Evolutionary conservation across 2,329 filamentous ascomycete genomes (phyloP).

Genomic region (Diaporthe australafricana): DNA sequence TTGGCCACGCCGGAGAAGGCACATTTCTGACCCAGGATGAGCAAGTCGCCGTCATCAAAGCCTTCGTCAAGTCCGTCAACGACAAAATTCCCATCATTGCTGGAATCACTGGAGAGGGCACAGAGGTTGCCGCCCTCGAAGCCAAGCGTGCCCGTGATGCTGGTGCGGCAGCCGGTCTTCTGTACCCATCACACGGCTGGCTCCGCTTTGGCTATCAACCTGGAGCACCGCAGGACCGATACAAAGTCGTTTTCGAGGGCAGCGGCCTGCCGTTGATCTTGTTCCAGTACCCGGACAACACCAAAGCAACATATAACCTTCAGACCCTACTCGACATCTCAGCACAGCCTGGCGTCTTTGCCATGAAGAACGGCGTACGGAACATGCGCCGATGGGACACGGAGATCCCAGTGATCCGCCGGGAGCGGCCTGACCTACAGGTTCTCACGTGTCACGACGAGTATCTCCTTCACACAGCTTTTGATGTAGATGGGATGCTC

Average conservation of each 20-base stretch:
- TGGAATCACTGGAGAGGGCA: background rate
- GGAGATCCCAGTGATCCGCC: slow-evolving; percentile 64
- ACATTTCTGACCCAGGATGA: slow-evolving; percentile 2
- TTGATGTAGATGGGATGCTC: slow-evolving; percentile 3
- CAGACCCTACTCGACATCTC: background rate
- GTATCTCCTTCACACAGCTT: background rate
- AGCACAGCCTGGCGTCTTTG: slow-evolving; percentile 59
- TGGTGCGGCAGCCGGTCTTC: background rate
- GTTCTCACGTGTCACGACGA: slow-evolving; percentile 3
- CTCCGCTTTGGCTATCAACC: background rate
- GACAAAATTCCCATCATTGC: slow-evolving; percentile 5
- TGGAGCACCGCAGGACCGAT: background rate
- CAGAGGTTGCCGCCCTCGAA: background rate
- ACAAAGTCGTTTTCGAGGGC: background rate
- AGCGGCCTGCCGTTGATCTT: background rate
- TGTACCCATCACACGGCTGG: slow-evolving; percentile 4
- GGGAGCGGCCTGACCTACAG: slow-evolving; percentile 47
- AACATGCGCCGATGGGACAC: slow-evolving; percentile 69
- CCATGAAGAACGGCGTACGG: slow-evolving; percentile 68
- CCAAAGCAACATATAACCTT: slow-evolving; percentile 3
- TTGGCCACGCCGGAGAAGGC: background rate
- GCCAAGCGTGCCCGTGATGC: background rate
- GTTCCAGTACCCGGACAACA: slow-evolving; percentile 4
- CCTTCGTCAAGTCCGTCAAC: background rate
- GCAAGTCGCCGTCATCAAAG: background rate